Conservation (phyloP, 1,284 basidiomycete species). For the Melampsora americana region DNA sequence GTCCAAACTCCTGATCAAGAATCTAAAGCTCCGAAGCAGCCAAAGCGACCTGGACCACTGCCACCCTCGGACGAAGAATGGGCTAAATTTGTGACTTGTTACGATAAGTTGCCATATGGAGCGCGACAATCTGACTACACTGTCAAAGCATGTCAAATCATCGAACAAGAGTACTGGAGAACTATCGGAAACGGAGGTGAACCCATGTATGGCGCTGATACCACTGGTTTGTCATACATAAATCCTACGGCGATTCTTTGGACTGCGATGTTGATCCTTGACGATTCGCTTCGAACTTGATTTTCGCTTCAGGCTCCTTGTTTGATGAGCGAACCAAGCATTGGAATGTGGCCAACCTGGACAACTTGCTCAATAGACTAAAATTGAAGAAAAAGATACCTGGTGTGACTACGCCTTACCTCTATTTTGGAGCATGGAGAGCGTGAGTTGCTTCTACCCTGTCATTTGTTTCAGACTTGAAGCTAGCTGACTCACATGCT, state of each 20-base stretch:
- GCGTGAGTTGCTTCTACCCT: slow-evolving; percentile 62
- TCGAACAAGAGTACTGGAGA: slow-evolving; percentile 90
- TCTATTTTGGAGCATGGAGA: slow-evolving; percentile 99
- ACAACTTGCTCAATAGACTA: slow-evolving; percentile 80
- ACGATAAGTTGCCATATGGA: slow-evolving; percentile 68
- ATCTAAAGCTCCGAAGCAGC: slow-evolving; percentile 15
- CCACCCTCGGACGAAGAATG: slow-evolving; percentile 45
- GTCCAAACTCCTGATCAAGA: slow-evolving; percentile 3
- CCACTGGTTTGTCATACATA: slow-evolving; percentile 63
- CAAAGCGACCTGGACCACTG: slow-evolving; percentile 44
- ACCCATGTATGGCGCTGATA: slow-evolving; percentile 95
- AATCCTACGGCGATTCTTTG: not conserved
- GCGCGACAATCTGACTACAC: slow-evolving; percentile 73
- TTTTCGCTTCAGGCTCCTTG: slow-evolving; percentile 63
- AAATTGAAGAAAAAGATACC: slow-evolving; percentile 68
- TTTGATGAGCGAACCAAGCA: slow-evolving; percentile 74
- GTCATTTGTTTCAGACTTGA: not conserved
- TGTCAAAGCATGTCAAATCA: slow-evolving; percentile 74
- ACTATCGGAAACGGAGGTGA: slow-evolving; percentile 80
- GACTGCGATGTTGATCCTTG: slow-evolving; percentile 47
- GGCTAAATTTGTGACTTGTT: slow-evolving; percentile 30
- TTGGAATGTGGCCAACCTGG: slow-evolving; percentile 91
- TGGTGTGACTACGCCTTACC: slow-evolving; percentile 93
- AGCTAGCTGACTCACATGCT: not conserved
- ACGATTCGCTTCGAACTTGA: slow-evolving; percentile 27